Evolutionary conservation across 2,329 filamentous ascomycete genomes (phyloP).

Genomic region (Myriosclerotinia duriaeana): DNA sequence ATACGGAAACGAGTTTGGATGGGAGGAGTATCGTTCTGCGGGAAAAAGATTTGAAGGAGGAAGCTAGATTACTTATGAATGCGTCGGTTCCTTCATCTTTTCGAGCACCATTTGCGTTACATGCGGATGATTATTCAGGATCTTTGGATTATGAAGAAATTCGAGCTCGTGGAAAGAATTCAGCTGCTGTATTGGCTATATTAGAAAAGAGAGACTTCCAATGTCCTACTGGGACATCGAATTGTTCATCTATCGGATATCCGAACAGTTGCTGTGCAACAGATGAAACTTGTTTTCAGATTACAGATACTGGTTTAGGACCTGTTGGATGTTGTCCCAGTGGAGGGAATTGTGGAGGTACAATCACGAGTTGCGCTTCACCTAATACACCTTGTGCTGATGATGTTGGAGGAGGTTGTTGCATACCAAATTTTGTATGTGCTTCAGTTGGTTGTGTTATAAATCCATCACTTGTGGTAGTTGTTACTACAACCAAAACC

Average conservation of each 20-base stretch:
- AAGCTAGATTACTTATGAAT: constrained; percentile 33
- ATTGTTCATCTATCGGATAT: constrained; percentile 62
- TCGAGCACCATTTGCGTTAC: constrained; percentile 53
- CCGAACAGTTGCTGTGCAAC: constrained; percentile 71
- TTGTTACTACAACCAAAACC: constrained; percentile 30
- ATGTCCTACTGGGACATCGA: constrained; percentile 65
- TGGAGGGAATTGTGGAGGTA: constrained; percentile 62
- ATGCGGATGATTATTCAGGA: constrained; percentile 41
- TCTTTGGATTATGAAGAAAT: constrained; percentile 24
- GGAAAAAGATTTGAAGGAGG: constrained; percentile 32
- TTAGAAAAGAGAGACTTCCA: constrained; percentile 59
- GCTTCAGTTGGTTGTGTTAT: constrained; percentile 65
- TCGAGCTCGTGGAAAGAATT: constrained; percentile 26
- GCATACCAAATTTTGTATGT: constrained; percentile 69
- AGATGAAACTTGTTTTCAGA: constrained; percentile 64
- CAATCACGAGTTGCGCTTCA: constrained; percentile 59
- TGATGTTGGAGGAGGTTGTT: constrained; percentile 70
- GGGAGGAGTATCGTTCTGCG: constrained; percentile 18
- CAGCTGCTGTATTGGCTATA: constrained; percentile 46
- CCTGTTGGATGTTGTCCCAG: constrained; percentile 73
- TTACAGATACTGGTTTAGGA: constrained; percentile 62
- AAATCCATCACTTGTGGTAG: constrained; percentile 30
- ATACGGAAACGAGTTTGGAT: constrained; percentile 23
- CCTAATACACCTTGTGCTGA: constrained; percentile 65
- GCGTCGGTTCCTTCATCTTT: constrained; percentile 40